Evolutionary conservation across 257 asterid genomes (phyloP), one percentile per base, ranked within the genome.

Genomic region (Fraxinus americana): DNA sequence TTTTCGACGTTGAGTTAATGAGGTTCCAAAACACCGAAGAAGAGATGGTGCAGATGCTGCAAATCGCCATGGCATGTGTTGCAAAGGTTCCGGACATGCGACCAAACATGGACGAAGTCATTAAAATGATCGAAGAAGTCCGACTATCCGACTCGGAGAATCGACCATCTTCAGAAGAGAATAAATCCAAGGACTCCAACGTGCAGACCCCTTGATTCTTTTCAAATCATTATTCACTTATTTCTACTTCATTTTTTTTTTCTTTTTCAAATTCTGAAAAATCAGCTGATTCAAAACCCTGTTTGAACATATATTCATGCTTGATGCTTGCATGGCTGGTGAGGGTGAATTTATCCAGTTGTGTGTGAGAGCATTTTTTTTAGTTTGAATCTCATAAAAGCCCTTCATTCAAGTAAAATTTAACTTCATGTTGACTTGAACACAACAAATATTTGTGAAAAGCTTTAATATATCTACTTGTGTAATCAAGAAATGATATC

Each of bases 131-230:
- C 19, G 82, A 76, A 79, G 84, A 80, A 21, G 84, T 83, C 6
- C 67, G 82, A 9, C 4, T 21, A 76, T 89, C 92, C 3, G 96
- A 91, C 90, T 88, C 97, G 2, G 97, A 92, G 80, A 91, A 87
- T 80, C 86, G 97, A 77, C 94, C 90, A 3, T 91, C 97, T 29
- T 89, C 97, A 0, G 93, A 89, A 6, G 98, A 90, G 72, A 86
- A 88, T 73, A 92, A 89, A 75, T 84, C 95, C 76, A 83, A 88
- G 89, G 94, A 89, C 77, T 91, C 91, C n/a, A 89, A 75, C 86
- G 89, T 86, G 88, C 92, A 85, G 77, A 86, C 88, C 72, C 88
- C 89, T 68, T 87, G 85, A 87, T 80, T 82, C 77, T 79, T 80
- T 72, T 34, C 14, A 73, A 77, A 36, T 38, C 30, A 59, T 75